Evolutionary conservation across 2,329 filamentous ascomycete genomes (phyloP), one percentile per base, ranked within the genome.

Genomic region (Ophiocordyceps camponoti-saundersi): DNA sequence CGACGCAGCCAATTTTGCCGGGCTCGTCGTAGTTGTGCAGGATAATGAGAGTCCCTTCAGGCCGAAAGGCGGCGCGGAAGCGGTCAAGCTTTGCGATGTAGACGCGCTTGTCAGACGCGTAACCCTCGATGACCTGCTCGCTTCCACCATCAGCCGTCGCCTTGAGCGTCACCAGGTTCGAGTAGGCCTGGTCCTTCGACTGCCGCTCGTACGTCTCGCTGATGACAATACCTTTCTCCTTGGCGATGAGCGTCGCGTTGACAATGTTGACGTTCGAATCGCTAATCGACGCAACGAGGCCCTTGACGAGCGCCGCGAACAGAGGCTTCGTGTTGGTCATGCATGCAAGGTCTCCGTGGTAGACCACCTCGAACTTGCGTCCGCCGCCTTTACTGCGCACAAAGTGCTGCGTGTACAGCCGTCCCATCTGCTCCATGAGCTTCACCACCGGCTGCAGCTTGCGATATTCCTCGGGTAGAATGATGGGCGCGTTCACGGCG

Each of bases 1-100:
- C 85, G 3, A 92, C 85, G 36, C 79, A 77, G 2, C 85, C 85
- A 59, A 92, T 90, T 68, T 88, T 89, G 12, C 85, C 85, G 0
- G 83, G 83, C 52, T 80, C 73, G 57, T 92, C 85, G 56, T 85
- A 88, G 64, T 90, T 90, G 57, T 86, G 76, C 55, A 86, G 75
- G 49, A 90, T 81, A n/a, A 89, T 68, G 49, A 90, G 61, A 0
- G 77, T 85, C 0, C 85, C 85, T 49, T 82, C 74, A 0, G 85
- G 84, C 12, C 76, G 70, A 53, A 92, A 90, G 5, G 77, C 78
- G 0, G 82, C 82, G 39, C 73, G 76, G 65, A 90, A 92, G 1
- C 80, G 73, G 55, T 79, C 84, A 10, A 92, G 65, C 23, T 82
- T 75, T 26, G 77, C 82, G 55, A 92, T 89, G 61, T 79, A 83